Evolutionary conservation across 176 grass and related monocot genomes (phyloP).

Genomic region (Oryza brachyantha): DNA sequence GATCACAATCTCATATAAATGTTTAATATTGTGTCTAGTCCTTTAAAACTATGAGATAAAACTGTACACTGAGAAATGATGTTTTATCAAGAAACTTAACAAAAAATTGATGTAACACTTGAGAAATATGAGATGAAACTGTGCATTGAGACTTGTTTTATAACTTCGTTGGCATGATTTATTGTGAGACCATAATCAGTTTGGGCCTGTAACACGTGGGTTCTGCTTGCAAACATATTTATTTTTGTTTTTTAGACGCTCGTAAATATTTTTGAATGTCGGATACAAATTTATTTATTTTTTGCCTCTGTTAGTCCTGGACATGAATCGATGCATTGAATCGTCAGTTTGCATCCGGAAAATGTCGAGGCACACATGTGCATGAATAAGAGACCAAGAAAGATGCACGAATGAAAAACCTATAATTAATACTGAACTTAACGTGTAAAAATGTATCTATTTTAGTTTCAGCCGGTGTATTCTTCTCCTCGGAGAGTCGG

Average conservation of each 20-base stretch:
- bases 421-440: neutral
- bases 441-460: conserved; percentile 19
- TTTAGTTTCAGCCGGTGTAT: neutral
- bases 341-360: neutral
- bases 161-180: neutral
- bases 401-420: neutral
- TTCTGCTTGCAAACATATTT: neutral
- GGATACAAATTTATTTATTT: too few relatives aligned
- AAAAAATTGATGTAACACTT: too few relatives aligned
- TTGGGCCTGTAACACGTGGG: neutral
- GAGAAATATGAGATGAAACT: too few relatives aligned
- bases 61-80: too few relatives aligned
- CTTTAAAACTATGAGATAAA: too few relatives aligned
- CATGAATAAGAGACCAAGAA: neutral
- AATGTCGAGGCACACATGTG: neutral
- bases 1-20: too few relatives aligned
- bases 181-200: neutral
- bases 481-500: neutral
- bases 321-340: neutral
- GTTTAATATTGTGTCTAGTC: too few relatives aligned
- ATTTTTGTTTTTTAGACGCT: too few relatives aligned
- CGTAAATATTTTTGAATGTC: too few relatives aligned
- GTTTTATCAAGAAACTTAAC: too few relatives aligned
- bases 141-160: too few relatives aligned
- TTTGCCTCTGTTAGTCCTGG: too few relatives aligned